Evolutionary conservation across 2,329 filamentous ascomycete species (phyloP).

Genomic region (Xylaria polymorpha): DNA sequence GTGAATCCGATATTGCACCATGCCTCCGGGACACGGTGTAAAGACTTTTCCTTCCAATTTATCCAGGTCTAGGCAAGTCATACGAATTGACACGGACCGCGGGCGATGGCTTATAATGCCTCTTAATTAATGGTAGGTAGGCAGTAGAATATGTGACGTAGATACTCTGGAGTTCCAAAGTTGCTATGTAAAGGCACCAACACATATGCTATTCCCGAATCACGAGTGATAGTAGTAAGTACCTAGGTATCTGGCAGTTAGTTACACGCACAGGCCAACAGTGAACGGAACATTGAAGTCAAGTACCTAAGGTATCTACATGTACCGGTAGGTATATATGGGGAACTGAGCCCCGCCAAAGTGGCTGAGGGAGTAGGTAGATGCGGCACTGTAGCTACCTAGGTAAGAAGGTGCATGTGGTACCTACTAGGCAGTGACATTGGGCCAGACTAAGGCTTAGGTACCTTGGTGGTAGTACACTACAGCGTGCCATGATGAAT

Average conservation of each 20-base stretch:
- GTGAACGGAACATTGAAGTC: too few relatives aligned
- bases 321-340: background rate
- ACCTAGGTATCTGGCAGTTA: background rate
- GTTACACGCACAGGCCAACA: conserved; percentile 23
- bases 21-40: conserved; percentile 2
- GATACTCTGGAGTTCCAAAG: background rate
- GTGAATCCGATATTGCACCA: conserved; percentile 18
- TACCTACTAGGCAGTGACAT: too few relatives aligned
- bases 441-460: too few relatives aligned
- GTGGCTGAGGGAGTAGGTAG: background rate
- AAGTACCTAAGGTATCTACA: background rate
- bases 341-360: conserved; percentile 2
- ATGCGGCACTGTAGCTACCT: too few relatives aligned
- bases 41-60: background rate
- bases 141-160: background rate
- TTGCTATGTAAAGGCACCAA: background rate
- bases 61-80: background rate
- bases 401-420: too few relatives aligned
- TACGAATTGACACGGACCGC: background rate
- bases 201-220: background rate
- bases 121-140: background rate
- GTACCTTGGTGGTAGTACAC: background rate
- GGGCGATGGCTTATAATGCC: background rate
- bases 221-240: background rate
- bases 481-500: conserved; percentile 3